Conservation (phyloP, 1,139 yeast genomes). For the Yamadazyma taylorii region DNA sequence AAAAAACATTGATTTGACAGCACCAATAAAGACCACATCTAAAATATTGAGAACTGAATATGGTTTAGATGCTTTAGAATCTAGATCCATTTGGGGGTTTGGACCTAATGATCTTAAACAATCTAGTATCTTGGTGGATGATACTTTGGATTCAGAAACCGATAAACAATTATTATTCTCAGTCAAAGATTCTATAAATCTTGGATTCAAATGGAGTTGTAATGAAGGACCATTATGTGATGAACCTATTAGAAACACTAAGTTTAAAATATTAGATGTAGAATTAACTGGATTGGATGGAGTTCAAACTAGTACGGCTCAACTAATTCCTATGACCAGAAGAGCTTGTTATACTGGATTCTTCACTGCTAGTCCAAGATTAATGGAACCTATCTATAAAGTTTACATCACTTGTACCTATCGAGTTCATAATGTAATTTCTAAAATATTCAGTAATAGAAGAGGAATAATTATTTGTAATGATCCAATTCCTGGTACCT, state of each 20-base stretch:
- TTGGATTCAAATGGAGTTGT: slow-evolving; percentile 84
- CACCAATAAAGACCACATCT: slow-evolving; percentile 46
- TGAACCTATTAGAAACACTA: slow-evolving; percentile 72
- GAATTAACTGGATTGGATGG: slow-evolving; percentile 45
- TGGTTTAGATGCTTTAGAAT: slow-evolving; percentile 82
- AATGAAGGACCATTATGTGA: slow-evolving; percentile 91
- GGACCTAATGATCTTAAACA: slow-evolving; percentile 61
- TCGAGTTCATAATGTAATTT: slow-evolving; percentile 43
- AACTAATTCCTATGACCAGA: slow-evolving; percentile 78
- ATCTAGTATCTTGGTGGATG: slow-evolving; percentile 68
- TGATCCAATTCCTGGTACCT: slow-evolving; percentile 72
- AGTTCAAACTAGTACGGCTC: slow-evolving; percentile 60
- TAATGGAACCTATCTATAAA: slow-evolving; percentile 82
- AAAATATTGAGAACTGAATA: slow-evolving; percentile 57
- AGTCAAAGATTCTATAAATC: slow-evolving; percentile 55
- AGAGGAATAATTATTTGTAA: slow-evolving; percentile 57
- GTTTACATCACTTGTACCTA: slow-evolving; percentile 59
- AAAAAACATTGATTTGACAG: slow-evolving; percentile 41
- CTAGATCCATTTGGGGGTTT: slow-evolving; percentile 81
- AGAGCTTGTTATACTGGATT: slow-evolving; percentile 85
- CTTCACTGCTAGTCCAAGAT: slow-evolving; percentile 72
- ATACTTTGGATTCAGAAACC: slow-evolving; percentile 68
- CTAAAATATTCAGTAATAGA: slow-evolving; percentile 56
- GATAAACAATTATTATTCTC: slow-evolving; percentile 52
- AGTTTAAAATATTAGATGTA: slow-evolving; percentile 70